Evolutionary conservation across 139 green algal species (phyloP).

Genomic region (Ostreobium quekettii): DNA sequence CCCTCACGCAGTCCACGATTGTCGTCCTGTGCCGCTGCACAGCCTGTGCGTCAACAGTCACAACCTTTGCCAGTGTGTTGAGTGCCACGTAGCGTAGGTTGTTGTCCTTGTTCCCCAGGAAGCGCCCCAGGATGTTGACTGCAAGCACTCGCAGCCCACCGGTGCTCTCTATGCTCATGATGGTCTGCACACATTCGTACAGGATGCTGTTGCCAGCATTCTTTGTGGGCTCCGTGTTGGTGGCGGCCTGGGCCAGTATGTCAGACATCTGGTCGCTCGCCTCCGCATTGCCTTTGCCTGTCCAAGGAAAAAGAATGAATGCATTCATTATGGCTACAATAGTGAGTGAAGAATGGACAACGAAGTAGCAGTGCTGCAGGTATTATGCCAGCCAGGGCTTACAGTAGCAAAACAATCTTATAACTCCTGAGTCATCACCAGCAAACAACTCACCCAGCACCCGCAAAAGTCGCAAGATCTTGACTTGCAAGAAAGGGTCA

Average conservation of each 20-base stretch:
- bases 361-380: no score
- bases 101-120: constrained; percentile 80
- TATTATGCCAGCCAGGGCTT: no score
- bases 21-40: constrained; percentile 91
- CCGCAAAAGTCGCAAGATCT: constrained; percentile 80
- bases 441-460: constrained; percentile 46
- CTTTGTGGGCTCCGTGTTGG: constrained; percentile 72
- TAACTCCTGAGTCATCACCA: neutral
- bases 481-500: constrained; percentile 95
- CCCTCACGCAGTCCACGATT: constrained; percentile 96
- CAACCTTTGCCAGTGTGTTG: constrained; percentile 83
- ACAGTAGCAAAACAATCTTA: neutral
- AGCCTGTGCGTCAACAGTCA: constrained; percentile 49
- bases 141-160: constrained; percentile 88
- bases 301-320: neutral
- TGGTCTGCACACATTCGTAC: constrained; percentile 87
- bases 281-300: constrained; percentile 62
- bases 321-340: neutral
- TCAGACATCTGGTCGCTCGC: constrained; percentile 94
- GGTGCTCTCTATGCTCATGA: constrained; percentile 88
- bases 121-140: constrained; percentile 94
- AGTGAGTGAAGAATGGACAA: no score
- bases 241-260: constrained; percentile 90
- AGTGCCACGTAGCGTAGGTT: constrained; percentile 97
- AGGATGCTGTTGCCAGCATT: constrained; percentile 92